Percentiles rank a stretch among this genome's conserved stretches.
These are phyloP conservation scores for Amanita muscaria DNA, from an alignment of 768 basidiomycete species.

Conservation along the genomic window DNA sequence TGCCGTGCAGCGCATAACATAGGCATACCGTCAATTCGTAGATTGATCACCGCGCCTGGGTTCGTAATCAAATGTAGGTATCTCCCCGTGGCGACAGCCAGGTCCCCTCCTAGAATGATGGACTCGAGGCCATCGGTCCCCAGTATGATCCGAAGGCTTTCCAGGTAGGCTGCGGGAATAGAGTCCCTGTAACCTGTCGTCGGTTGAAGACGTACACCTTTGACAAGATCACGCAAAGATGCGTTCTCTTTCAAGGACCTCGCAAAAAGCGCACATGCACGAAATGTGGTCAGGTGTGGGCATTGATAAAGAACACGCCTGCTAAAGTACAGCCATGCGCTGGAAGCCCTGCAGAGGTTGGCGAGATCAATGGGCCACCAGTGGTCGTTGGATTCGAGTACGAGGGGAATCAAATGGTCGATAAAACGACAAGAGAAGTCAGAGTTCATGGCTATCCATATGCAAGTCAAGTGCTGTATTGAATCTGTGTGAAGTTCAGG, in stretches of 20 bases:
- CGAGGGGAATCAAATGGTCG: slow-evolving; percentile 44
- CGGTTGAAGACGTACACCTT: slow-evolving; percentile 34
- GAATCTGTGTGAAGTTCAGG: no score
- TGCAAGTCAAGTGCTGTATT: no score
- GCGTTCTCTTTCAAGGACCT: slow-evolving; percentile 31
- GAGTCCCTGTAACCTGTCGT: slow-evolving; percentile 8
- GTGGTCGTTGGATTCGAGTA: slow-evolving; percentile 38
- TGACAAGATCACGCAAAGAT: slow-evolving; percentile 27
- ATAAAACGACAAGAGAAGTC: slow-evolving; percentile 21
- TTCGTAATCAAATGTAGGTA: slow-evolving; percentile 35
- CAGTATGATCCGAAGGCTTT: slow-evolving; percentile 31
- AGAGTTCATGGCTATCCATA: not conserved
- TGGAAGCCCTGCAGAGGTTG: slow-evolving; percentile 41
- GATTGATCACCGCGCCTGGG: slow-evolving; percentile 30
- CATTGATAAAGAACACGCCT: slow-evolving; percentile 36
- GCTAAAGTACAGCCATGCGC: slow-evolving; percentile 35
- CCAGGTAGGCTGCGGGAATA: not conserved
- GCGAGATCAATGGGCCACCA: slow-evolving; percentile 49
- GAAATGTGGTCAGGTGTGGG: slow-evolving; percentile 34
- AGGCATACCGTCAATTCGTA: slow-evolving; percentile 40
- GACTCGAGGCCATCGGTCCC: slow-evolving; percentile 31
- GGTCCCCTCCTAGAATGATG: slow-evolving; percentile 39
- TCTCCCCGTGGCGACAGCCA: slow-evolving; percentile 38
- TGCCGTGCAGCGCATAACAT: slow-evolving; percentile 17
- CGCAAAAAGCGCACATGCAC: slow-evolving; percentile 32